Conservation (phyloP, 1,284 basidiomycete genomes). For the Stereum hirsutum region DNA sequence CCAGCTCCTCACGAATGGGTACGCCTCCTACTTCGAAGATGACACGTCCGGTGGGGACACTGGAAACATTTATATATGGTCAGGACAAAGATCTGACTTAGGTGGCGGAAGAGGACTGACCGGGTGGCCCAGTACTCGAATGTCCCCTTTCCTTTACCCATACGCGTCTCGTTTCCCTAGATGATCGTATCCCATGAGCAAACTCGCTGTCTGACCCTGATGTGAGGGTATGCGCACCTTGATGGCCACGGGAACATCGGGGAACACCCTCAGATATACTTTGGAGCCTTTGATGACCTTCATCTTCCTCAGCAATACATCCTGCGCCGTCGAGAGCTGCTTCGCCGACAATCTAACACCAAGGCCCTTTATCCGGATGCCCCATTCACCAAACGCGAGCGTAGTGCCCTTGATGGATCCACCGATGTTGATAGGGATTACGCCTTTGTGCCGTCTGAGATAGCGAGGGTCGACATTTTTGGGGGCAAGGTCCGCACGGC, state of each 20-base stretch:
- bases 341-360: constrained; percentile 86
- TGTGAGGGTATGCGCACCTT: constrained; percentile 65
- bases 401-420: constrained; percentile 94
- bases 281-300: constrained; percentile 89
- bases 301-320: constrained; percentile 85
- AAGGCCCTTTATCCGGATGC: constrained; percentile 79
- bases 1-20: constrained; percentile 88
- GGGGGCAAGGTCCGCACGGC: constrained; percentile 67
- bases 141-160: constrained; percentile 98
- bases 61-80: constrained; percentile 20
- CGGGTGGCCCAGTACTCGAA: constrained; percentile 98
- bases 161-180: constrained; percentile 96
- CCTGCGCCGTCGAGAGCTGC: constrained; percentile 82
- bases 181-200: too few species aligned
- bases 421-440: constrained; percentile 75
- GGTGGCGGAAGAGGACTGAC: constrained; percentile 31
- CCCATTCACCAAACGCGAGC: constrained; percentile 87
- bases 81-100: constrained; percentile 1
- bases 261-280: constrained; percentile 87
- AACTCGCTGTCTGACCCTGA: too few species aligned
- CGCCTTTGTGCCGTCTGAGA: constrained; percentile 83
- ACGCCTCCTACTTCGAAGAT: constrained; percentile 92
- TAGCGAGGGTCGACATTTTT: constrained; percentile 66
- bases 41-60: constrained; percentile 87
- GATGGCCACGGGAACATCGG: constrained; percentile 94